Percentiles rank a stretch among this genome's conserved stretches.
phyloP scores from a whole-genome alignment of 805 yeast species.

The Nakazawaea ernobii region DNA sequence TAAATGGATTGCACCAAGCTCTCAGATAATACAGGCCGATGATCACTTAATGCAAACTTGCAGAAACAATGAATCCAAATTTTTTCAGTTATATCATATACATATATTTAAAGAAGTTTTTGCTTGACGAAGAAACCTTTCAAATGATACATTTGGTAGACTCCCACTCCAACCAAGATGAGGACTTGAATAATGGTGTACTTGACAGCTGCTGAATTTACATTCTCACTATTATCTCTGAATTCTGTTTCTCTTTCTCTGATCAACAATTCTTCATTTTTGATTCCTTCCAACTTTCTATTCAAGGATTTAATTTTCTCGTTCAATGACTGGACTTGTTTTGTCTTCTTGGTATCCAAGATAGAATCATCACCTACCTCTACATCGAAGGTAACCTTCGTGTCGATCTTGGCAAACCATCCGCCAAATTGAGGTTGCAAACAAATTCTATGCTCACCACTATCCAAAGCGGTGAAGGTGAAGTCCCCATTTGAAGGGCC shows the following conservation, averaged over 20 bases:
- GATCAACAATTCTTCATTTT: constrained; percentile 59
- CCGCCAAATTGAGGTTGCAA: constrained; percentile 36
- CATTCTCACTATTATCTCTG: constrained; percentile 71
- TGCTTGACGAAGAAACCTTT: constrained; percentile 83
- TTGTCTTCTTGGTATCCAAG: constrained; percentile 57
- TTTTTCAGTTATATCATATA: not conserved
- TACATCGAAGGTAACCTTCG: constrained; percentile 61
- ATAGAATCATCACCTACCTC: constrained; percentile 61
- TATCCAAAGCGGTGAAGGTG: constrained; percentile 74
- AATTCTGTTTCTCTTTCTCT: constrained; percentile 67
- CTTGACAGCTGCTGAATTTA: constrained; percentile 64
- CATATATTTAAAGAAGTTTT: constrained; percentile 53
- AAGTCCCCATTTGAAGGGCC: constrained; percentile 59
- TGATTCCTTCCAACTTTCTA: constrained; percentile 51
- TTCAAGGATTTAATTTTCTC: constrained; percentile 52
- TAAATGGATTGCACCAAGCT: no score
- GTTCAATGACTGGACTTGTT: constrained; percentile 45
- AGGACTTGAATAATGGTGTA: constrained; percentile 72
- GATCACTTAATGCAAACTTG: no score
- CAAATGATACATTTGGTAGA: constrained; percentile 71
- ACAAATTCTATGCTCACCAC: constrained; percentile 85
- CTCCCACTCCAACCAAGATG: constrained; percentile 64
- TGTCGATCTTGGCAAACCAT: constrained; percentile 39
- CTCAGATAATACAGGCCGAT: no score
- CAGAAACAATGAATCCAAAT: no score